Percentiles rank a stretch among this genome's conserved stretches.
phyloP scores from a whole-genome alignment of 2,329 filamentous ascomycete genomes.

The Pseudocercospora fijiensis region DNA sequence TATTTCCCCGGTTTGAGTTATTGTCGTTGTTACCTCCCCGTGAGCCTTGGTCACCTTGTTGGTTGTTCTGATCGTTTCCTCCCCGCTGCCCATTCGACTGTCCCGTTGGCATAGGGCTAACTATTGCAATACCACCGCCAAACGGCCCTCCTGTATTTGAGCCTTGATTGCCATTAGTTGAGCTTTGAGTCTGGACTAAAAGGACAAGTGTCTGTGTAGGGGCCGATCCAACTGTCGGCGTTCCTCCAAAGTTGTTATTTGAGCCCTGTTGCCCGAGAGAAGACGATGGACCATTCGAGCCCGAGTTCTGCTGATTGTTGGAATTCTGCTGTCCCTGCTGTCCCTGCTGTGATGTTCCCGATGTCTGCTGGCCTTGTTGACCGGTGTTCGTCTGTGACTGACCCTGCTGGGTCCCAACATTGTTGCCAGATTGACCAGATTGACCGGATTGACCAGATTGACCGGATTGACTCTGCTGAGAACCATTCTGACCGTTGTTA shows the following conservation, averaged over 20 bases:
- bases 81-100: background rate
- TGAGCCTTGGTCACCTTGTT: background rate
- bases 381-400: background rate
- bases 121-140: background rate
- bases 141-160: conserved; percentile 1
- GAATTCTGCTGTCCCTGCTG: too few relatives aligned
- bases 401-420: background rate
- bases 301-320: background rate
- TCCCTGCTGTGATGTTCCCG: background rate
- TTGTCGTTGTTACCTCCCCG: background rate
- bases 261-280: background rate
- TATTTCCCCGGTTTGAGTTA: conserved; percentile 4
- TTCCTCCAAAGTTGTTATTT: background rate
- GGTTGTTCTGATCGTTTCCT: background rate
- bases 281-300: background rate
- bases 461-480: background rate
- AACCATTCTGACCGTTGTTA: background rate
- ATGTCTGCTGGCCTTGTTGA: background rate
- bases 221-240: background rate
- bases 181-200: background rate
- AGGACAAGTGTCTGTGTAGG: background rate
- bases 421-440: background rate
- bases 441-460: background rate
- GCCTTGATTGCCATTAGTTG: background rate
- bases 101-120: background rate